phyloP scores from a whole-genome alignment of 176 grass and related monocot genomes.

The Cocos nucifera region DNA sequence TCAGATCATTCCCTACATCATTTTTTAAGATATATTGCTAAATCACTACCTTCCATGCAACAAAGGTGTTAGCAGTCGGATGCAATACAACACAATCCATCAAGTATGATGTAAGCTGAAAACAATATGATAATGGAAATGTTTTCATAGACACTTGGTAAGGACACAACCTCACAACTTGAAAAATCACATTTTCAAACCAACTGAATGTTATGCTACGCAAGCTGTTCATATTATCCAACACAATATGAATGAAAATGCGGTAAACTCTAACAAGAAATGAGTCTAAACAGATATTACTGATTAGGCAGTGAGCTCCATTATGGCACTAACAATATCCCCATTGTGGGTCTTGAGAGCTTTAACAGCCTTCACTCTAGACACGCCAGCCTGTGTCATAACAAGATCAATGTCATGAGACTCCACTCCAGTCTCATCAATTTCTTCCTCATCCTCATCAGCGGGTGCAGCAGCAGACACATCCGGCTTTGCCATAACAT shows the following conservation, averaged over 20 bases:
- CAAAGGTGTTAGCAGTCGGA: too few species aligned
- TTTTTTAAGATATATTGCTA: too few species aligned
- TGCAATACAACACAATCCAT: too few species aligned
- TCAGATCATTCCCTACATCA: too few species aligned
- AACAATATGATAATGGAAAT: too few species aligned
- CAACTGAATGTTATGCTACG: too few species aligned
- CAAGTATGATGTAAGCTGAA: too few species aligned
- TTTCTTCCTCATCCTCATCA: conserved; percentile 73
- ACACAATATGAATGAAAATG: not conserved
- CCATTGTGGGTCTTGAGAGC: conserved; percentile 84
- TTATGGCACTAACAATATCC: conserved; percentile 81
- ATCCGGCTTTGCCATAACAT: conserved; percentile 64
- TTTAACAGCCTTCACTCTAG: conserved; percentile 66
- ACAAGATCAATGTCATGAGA: conserved; percentile 85
- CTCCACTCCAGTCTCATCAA: conserved; percentile 69
- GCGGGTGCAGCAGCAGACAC: conserved; percentile 15
- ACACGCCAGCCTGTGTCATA: conserved; percentile 83
- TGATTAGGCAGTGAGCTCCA: conserved; percentile 68
- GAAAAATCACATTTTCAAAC: too few species aligned
- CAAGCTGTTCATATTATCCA: too few species aligned
- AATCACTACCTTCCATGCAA: too few species aligned
- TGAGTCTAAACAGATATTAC: conserved; percentile 27
- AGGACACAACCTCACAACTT: too few species aligned
- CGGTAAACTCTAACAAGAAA: conserved; percentile 10
- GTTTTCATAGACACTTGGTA: too few species aligned